These are phyloP conservation scores for Arachnomyces sp. DNA, from an alignment of 2,329 filamentous ascomycete genomes.

Conservation along the genomic window DNA sequence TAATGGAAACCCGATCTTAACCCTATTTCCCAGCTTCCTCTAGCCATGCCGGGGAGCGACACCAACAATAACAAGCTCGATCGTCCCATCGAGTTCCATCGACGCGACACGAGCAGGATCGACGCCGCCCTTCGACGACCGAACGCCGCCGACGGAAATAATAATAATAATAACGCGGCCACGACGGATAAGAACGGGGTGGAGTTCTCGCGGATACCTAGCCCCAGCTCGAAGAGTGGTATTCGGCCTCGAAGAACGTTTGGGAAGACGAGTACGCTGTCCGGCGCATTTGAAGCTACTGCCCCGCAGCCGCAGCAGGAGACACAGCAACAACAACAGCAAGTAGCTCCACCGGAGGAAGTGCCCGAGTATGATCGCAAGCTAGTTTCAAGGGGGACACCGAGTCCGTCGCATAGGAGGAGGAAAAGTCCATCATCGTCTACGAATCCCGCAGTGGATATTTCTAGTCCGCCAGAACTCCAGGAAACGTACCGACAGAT, in stretches of 20 bases:
- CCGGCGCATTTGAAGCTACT: constrained; percentile 31
- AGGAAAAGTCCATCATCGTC: constrained; percentile 15
- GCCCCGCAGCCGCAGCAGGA: no score
- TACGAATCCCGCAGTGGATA: constrained; percentile 25
- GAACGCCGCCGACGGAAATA: no score
- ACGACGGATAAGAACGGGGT: constrained; percentile 18
- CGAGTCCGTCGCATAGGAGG: constrained; percentile 24
- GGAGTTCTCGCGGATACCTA: constrained; percentile 22
- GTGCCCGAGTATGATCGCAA: constrained; percentile 13
- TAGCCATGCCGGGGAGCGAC: constrained; percentile 27
- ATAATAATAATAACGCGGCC: no score
- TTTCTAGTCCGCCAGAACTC: constrained; percentile 32
- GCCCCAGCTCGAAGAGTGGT: constrained; percentile 21
- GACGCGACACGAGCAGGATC: constrained; percentile 14
- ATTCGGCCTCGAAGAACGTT: constrained; percentile 25
- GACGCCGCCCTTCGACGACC: constrained; percentile 26
- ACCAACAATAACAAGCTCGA: constrained; percentile 22
- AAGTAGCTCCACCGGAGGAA: constrained; percentile 24
- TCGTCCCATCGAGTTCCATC: constrained; percentile 17
- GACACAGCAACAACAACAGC: constrained; percentile 14
- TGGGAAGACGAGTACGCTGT: constrained; percentile 30
- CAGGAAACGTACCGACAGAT: constrained; percentile 33
- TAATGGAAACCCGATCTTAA: no score
- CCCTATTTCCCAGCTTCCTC: neutral
- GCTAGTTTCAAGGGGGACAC: constrained; percentile 17